Percentiles rank a stretch among this genome's conserved stretches.
phyloP scores from a whole-genome alignment of 257 asterid genomes.

The Solanum verrucosum region DNA sequence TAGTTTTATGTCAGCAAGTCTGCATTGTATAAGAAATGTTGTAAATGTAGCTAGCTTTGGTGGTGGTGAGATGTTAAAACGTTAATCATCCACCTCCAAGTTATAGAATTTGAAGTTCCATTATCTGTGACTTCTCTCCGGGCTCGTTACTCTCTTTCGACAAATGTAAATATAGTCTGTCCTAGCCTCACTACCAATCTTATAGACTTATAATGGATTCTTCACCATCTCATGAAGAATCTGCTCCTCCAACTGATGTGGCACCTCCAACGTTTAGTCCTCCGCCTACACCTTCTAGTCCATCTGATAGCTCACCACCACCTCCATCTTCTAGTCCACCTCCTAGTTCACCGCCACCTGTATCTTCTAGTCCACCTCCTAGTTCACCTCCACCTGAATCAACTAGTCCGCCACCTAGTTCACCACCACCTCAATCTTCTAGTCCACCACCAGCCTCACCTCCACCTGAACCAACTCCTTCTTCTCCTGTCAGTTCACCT shows the following conservation, averaged over 20 bases:
- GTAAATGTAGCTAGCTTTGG: constrained; percentile 5
- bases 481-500: background rate
- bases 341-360: constrained; percentile 10
- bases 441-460: constrained; percentile 19
- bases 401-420: background rate
- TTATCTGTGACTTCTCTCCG: background rate
- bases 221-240: background rate
- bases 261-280: constrained; percentile 11
- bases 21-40: background rate
- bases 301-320: constrained; percentile 5
- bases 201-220: constrained; percentile 14
- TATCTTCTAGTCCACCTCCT: constrained; percentile 2
- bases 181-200: background rate
- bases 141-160: background rate
- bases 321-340: background rate
- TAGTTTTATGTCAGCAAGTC: background rate
- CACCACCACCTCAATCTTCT: constrained; percentile 12
- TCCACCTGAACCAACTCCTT: constrained; percentile 17
- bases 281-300: background rate
- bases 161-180: constrained; percentile 5
- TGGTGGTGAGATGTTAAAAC: constrained; percentile 18
- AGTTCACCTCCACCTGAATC: background rate
- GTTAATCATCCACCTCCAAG: constrained; percentile 15
- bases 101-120: constrained; percentile 5
- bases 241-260: background rate